Percentiles rank a stretch among this genome's conserved stretches.
phyloP scores from a whole-genome alignment of 805 yeast genomes.

The Candida patagonica region DNA sequence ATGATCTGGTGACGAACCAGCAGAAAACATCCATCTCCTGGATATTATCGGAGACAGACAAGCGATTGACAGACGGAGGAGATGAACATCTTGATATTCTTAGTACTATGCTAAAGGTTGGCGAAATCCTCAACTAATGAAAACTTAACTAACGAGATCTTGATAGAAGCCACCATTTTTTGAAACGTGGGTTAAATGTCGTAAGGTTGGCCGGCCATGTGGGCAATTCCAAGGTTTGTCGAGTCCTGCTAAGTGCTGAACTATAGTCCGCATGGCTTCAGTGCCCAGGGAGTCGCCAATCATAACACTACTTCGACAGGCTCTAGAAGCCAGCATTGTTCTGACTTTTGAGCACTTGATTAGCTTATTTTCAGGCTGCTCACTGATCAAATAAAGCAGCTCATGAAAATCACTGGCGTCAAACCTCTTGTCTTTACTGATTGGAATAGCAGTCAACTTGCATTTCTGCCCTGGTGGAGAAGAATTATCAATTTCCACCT shows the following conservation, averaged over 20 bases:
- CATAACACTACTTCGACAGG: constrained; percentile 92
- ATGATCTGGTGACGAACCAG: constrained; percentile 38
- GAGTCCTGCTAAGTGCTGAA: constrained; percentile 54
- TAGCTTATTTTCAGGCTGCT: constrained; percentile 34
- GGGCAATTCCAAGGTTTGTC: constrained; percentile 95
- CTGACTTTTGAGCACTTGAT: constrained; percentile 70
- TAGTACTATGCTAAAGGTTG: constrained; percentile 49
- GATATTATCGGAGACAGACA: constrained; percentile 65
- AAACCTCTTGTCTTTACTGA: constrained; percentile 61
- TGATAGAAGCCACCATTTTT: not conserved
- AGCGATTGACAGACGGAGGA: constrained; percentile 69
- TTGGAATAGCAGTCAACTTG: constrained; percentile 55
- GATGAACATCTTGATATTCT: constrained; percentile 81
- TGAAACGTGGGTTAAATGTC: constrained; percentile 48
- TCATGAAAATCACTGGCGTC: constrained; percentile 63
- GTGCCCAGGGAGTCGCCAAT: constrained; percentile 63
- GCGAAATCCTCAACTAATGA: constrained; percentile 19
- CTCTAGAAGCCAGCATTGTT: constrained; percentile 85
- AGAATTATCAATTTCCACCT: constrained; percentile 41
- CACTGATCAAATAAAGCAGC: constrained; percentile 56
- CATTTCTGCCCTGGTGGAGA: constrained; percentile 49
- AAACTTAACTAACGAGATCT: not conserved
- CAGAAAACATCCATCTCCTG: constrained; percentile 60
- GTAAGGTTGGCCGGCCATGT: constrained; percentile 95
- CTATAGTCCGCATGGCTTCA: constrained; percentile 58